Evolutionary conservation across 2,329 filamentous ascomycete genomes (phyloP), one percentile per base, ranked within the genome.

Genomic region (Penicillium sp.): DNA sequence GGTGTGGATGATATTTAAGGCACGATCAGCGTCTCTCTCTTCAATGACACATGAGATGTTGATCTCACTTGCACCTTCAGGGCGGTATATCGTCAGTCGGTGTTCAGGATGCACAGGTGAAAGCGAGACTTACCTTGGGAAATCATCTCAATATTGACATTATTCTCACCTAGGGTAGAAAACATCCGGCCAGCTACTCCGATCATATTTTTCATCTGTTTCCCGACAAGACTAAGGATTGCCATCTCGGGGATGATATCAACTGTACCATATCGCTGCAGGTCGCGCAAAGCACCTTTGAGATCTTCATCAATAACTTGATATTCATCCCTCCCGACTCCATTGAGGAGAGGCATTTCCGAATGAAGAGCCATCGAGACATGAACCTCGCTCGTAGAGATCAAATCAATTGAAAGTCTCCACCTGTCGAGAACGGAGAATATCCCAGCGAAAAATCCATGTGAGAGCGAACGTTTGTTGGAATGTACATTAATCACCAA

Each of bases 141-240:
- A 59, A 98, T 98, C 93, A 98, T 98, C 73, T 98, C 93, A 60
- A 98, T 88, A 68, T 98, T 98, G 65, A 98, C 84, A 61, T 87
- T 87, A 67, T 95, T 85, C 66, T 96, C 87, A 37, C 93, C 93
- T 17, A 98, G 76, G 1, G 90, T 94, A 41, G 86, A 88, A 70
- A 98, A 97, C 87, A 98, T 97, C 60, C 81, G 83, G 26, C 93
- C 93, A 7, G 87, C 87, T 55, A 98, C 88, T 54, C 93, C 93
- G 50, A 87, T 77, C 89, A 97, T 96, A 70, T 95, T 93, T 76
- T 95, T 95, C 84, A 98, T 88, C 70, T 97, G 88, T 53, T 88
- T 87, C 42, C 93, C 93, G 0, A 98, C 91, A 45, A 98, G 74
- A 63, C 88, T 95, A 53, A 98, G 77, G 65, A 98, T 98, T 8